Conservation (phyloP, 345 rosid species). For the Eucalyptus marginata region DNA sequence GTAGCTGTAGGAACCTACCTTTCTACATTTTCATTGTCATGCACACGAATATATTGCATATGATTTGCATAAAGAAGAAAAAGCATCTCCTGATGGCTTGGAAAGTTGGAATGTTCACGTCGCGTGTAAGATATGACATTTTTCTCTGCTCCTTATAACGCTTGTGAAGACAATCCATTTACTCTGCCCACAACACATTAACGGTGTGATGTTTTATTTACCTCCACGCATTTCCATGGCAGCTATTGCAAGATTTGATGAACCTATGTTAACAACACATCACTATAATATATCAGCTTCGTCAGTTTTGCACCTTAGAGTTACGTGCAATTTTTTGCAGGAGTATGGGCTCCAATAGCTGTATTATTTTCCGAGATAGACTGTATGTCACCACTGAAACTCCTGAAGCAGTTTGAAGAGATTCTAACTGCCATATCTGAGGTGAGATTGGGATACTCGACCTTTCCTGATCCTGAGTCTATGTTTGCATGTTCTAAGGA, state of each 20-base stretch:
- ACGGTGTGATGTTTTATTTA: background rate
- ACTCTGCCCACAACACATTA: background rate
- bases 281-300: background rate
- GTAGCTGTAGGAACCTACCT: background rate
- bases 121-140: background rate
- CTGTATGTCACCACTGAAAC: constrained; percentile 10
- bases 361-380: constrained; percentile 25
- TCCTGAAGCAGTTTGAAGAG: constrained; percentile 26
- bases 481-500: background rate
- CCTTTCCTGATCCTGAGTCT: background rate
- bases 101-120: background rate
- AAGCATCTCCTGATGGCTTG: background rate
- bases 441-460: background rate
- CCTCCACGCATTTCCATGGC: background rate
- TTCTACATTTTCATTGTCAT: background rate
- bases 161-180: background rate
- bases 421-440: constrained; percentile 14
- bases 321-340: background rate
- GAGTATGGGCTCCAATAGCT: constrained; percentile 13
- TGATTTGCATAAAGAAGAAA: background rate
- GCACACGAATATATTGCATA: background rate
- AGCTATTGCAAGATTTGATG: background rate
- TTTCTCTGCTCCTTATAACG: background rate
- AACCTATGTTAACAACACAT: background rate
- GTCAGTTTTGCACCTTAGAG: fast-evolving